Evolutionary conservation across 345 rosid species (phyloP).

Genomic region (Syzygium aromaticum): DNA sequence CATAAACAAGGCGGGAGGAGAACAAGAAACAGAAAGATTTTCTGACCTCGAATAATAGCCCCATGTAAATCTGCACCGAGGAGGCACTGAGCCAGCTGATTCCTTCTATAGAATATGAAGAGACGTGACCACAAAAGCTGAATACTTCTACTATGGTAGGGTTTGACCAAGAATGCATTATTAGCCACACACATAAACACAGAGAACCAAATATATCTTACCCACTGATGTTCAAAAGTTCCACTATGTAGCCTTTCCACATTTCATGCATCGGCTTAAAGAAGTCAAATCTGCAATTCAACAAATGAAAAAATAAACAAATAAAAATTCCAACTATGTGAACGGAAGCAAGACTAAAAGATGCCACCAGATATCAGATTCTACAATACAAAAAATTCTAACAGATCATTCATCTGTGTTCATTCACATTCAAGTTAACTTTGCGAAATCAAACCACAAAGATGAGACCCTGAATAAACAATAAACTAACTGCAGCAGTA

Average conservation of each 20-base stretch:
- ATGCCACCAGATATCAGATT: not conserved
- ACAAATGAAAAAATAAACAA: not conserved
- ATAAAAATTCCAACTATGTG: not conserved
- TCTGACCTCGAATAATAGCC: slow-evolving; percentile 50
- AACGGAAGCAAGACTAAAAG: not conserved
- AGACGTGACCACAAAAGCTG: not conserved
- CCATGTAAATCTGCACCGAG: slow-evolving; percentile 64
- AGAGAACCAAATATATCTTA: not conserved
- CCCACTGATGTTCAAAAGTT: slow-evolving; percentile 22
- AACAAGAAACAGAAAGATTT: not conserved
- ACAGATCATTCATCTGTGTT: not conserved
- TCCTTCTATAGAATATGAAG: slow-evolving; percentile 31
- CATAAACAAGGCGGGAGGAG: not conserved
- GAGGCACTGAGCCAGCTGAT: slow-evolving; percentile 37
- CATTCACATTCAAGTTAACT: not conserved
- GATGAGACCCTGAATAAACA: not conserved
- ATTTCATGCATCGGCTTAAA: slow-evolving; percentile 40
- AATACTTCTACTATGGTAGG: not conserved
- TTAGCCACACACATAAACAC: not conserved
- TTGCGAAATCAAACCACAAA: not conserved
- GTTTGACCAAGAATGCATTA: not conserved
- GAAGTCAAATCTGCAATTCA: slow-evolving; percentile 23
- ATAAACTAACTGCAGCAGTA: not conserved
- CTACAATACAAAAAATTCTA: not conserved
- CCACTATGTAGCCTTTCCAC: slow-evolving; percentile 31